These are phyloP conservation scores for Psilocybe subaeruginosa DNA, from an alignment of 768 basidiomycete genomes.

Conservation along the genomic window DNA sequence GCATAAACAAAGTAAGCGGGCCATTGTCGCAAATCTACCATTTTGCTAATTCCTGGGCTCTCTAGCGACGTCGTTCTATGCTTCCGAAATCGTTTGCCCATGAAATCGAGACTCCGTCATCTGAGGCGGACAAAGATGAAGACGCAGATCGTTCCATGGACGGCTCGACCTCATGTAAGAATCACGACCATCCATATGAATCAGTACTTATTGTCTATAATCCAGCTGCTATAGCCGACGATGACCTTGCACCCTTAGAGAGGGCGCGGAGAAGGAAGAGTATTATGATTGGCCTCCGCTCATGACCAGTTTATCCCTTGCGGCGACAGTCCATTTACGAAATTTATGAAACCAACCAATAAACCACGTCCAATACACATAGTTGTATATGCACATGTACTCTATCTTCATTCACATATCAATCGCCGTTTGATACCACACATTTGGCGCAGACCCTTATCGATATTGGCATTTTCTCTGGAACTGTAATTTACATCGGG, in stretches of 20 bases:
- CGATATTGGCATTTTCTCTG: background rate
- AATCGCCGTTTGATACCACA: background rate
- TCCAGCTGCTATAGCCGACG: slow-evolving; percentile 47
- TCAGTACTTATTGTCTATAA: slow-evolving; percentile 18
- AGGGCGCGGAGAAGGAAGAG: slow-evolving; percentile 59
- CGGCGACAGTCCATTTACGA: slow-evolving; percentile 10
- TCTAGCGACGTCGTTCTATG: slow-evolving; percentile 74
- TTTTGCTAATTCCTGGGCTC: slow-evolving; percentile 5
- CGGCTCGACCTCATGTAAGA: slow-evolving; percentile 47
- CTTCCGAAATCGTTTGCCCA: slow-evolving; percentile 65
- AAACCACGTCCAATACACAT: background rate
- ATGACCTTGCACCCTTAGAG: slow-evolving; percentile 70
- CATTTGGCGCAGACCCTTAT: background rate
- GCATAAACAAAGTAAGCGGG: slow-evolving; percentile 59
- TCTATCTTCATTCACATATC: background rate
- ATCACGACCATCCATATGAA: background rate
- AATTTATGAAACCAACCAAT: slow-evolving; percentile 18
- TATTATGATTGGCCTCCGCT: slow-evolving; percentile 32
- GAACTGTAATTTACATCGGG: background rate
- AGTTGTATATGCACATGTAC: slow-evolving; percentile 7
- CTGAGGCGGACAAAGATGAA: slow-evolving; percentile 27
- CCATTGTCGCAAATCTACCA: background rate
- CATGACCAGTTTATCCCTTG: slow-evolving; percentile 14
- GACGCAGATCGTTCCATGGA: slow-evolving; percentile 47
- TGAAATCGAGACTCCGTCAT: slow-evolving; percentile 25